Evolutionary conservation across 83 land plant genomes (phyloP), one percentile per base, ranked within the genome.

Genomic region (Thuja plicata): DNA sequence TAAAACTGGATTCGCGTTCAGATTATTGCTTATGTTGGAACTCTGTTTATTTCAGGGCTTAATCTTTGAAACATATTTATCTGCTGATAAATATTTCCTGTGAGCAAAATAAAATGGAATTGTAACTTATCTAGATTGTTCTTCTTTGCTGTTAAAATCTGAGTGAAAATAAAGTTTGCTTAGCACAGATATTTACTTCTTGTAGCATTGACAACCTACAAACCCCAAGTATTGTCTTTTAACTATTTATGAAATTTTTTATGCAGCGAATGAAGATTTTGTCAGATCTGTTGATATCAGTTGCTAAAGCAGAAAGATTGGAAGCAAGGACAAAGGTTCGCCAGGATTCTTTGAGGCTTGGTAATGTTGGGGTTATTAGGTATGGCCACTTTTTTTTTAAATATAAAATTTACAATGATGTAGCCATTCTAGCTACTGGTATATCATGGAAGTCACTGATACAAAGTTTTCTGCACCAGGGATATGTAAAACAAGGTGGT

Each of bases 341-440:
- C 15, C 99, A 97, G 79, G 98, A 97, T 85, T 95, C 96, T 48
- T 35, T 95, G 77, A 93, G 96, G 88, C 94, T 97, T 87, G 99
- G 99, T 16, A 95, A 95, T 94, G 95, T 96, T 43, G 95, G 98
- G 76, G 95, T 97, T 74, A 92, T 97, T 85, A 96, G 99, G 99
- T 97, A 91, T 41, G 77, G 34, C 46, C 57, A 85, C 3, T 34
- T 41, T 17, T 1, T 32, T 32, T 40, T 9, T 52, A 52, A 34
- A 34, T 15, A 50, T 48, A 52, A 48, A 19, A 54, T 84, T 30
- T 40, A 52, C 9, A 19, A 52, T 0, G n/a, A 52, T 2, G 34
- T 6, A 52, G 46, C 38, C 60, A 8, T 32, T 85, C 24, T 34
- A 32, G 21, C 62, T n/a, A 85, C 37, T 34, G 8, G 9, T 85